These are phyloP conservation scores for Ettlia oleoabundans DNA, from an alignment of 139 green algal genomes.

Conservation along the genomic window DNA sequence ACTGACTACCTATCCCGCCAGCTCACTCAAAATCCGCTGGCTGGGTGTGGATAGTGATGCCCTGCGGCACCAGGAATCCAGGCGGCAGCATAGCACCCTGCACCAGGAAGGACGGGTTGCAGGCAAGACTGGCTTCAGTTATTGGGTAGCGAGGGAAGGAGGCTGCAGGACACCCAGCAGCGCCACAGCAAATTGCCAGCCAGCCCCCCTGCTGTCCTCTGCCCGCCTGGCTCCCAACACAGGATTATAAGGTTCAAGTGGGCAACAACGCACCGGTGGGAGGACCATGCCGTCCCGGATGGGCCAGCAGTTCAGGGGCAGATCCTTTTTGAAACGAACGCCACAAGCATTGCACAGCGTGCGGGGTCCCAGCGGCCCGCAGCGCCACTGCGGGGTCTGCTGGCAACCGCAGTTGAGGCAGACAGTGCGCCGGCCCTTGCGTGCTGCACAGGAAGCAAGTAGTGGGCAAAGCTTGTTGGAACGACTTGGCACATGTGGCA, in stretches of 20 bases:
- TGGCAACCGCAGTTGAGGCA: slow-evolving; percentile 66
- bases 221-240: background rate
- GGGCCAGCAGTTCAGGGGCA: slow-evolving; percentile 58
- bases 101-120: too few species aligned
- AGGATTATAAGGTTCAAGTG: background rate
- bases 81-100: slow-evolving; percentile 37
- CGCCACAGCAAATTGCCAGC: too few species aligned
- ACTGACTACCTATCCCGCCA: background rate
- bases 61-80: slow-evolving; percentile 30
- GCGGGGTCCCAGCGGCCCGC: slow-evolving; percentile 74
- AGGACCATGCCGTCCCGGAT: slow-evolving; percentile 51
- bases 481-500: too few species aligned
- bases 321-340: slow-evolving; percentile 75
- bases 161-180: too few species aligned
- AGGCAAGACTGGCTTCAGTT: background rate
- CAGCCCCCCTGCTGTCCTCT: too few species aligned
- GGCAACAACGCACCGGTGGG: slow-evolving; percentile 16
- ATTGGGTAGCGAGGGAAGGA: too few species aligned
- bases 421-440: slow-evolving; percentile 45
- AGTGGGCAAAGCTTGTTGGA: too few species aligned
- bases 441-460: slow-evolving; percentile 10
- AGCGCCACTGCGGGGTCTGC: slow-evolving; percentile 79
- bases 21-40: slow-evolving; percentile 8
- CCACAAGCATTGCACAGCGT: slow-evolving; percentile 89
- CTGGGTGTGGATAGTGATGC: slow-evolving; percentile 45